Evolutionary conservation across 306 rosid genomes (phyloP).

Genomic region (Dalbergia cochinchinensis): DNA sequence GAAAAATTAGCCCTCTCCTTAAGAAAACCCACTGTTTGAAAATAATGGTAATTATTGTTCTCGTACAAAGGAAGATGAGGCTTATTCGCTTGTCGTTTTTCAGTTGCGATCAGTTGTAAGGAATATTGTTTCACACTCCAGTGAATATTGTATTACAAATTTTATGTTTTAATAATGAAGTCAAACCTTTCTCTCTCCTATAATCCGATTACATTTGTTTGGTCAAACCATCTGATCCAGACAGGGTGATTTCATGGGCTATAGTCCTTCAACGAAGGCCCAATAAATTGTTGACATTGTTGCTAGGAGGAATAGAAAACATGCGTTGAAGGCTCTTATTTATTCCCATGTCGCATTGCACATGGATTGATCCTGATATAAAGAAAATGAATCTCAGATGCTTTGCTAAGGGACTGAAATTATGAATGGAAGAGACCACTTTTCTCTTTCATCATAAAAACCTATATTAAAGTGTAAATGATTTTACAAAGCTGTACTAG

Average conservation of each 20-base stretch:
- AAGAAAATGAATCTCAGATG: slow-evolving; percentile 43
- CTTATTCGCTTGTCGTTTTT: slow-evolving; percentile 46
- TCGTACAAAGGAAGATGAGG: slow-evolving; percentile 79
- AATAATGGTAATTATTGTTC: slow-evolving; percentile 41
- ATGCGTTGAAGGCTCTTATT: slow-evolving; percentile 4
- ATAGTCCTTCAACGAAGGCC: slow-evolving; percentile 45
- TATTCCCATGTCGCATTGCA: slow-evolving; percentile 66
- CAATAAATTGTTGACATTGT: slow-evolving; percentile 49
- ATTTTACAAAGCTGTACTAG: not conserved
- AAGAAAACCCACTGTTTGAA: slow-evolving; percentile 28
- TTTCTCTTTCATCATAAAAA: slow-evolving; percentile 10
- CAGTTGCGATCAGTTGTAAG: slow-evolving; percentile 34
- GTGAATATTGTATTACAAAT: slow-evolving; percentile 33
- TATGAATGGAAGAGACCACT: not conserved
- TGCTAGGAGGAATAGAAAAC: not conserved
- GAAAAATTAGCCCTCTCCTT: slow-evolving; percentile 69
- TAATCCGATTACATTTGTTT: not conserved
- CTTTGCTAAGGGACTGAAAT: slow-evolving; percentile 49
- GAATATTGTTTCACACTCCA: slow-evolving; percentile 44
- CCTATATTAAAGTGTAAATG: slow-evolving; percentile 3
- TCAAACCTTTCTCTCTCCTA: slow-evolving; percentile 40
- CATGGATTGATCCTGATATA: slow-evolving; percentile 60
- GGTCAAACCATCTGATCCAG: slow-evolving; percentile 42
- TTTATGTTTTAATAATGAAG: slow-evolving; percentile 37
- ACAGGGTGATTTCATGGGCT: slow-evolving; percentile 49